Evolutionary conservation across 2,329 filamentous ascomycete genomes (phyloP).

Genomic region (Penicillium paneum): DNA sequence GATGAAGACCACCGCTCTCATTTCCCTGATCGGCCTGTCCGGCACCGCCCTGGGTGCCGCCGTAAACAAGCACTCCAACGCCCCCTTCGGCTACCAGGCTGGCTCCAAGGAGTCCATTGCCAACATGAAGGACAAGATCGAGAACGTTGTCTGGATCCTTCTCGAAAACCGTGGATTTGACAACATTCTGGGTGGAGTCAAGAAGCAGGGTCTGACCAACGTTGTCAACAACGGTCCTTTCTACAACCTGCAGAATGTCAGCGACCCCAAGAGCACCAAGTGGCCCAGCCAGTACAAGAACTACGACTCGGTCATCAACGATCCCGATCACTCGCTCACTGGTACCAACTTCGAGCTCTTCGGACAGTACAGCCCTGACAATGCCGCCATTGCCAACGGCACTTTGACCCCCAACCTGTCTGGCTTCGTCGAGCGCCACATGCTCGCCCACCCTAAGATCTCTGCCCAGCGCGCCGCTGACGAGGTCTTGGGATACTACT

Average conservation of each 20-base stretch:
- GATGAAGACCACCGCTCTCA: constrained; percentile 23
- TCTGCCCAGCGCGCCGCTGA: constrained; percentile 30
- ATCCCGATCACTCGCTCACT: constrained; percentile 40
- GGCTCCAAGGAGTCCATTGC: constrained; percentile 31
- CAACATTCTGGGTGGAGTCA: constrained; percentile 43
- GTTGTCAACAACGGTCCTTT: constrained; percentile 40
- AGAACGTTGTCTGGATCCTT: constrained; percentile 35
- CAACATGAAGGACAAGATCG: constrained; percentile 35
- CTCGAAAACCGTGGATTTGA: constrained; percentile 39
- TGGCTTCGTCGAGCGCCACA: constrained; percentile 41
- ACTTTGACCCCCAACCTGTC: constrained; percentile 27
- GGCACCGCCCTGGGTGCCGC: constrained; percentile 17
- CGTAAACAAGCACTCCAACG: constrained; percentile 1
- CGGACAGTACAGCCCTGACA: constrained; percentile 37
- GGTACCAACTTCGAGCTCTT: constrained; percentile 45
- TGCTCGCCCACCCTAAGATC: constrained; percentile 29
- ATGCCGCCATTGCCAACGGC: constrained; percentile 33
- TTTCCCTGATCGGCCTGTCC: constrained; percentile 20
- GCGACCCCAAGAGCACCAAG: constrained; percentile 21
- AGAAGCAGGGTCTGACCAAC: constrained; percentile 37
- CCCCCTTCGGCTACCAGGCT: constrained; percentile 25
- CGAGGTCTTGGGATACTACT: constrained; percentile 45
- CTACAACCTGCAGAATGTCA: constrained; percentile 38
- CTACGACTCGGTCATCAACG: constrained; percentile 40
- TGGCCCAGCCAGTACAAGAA: constrained; percentile 33